Evolutionary conservation across 768 basidiomycete genomes (phyloP).

Genomic region (Cyathus striatus): DNA sequence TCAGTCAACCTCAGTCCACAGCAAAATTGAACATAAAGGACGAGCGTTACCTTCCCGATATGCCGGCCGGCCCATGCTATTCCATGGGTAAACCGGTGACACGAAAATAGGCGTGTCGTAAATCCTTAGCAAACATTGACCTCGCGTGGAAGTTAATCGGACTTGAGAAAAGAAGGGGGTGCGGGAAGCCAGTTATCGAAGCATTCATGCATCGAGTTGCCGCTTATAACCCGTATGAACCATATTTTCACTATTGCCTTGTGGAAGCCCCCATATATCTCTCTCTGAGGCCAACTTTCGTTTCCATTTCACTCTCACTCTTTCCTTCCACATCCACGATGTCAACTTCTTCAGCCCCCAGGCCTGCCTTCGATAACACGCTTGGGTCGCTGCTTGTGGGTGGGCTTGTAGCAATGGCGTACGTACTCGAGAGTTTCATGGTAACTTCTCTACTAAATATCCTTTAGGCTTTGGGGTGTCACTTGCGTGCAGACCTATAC

Average conservation of each 20-base stretch:
- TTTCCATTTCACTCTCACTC: background rate
- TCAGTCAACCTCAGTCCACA: no score
- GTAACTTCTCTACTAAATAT: background rate
- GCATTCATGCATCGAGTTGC: background rate
- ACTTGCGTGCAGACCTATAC: conserved; percentile 50
- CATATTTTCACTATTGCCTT: background rate
- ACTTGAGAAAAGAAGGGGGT: no score
- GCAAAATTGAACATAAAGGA: no score
- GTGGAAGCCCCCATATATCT: background rate
- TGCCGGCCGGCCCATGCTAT: no score
- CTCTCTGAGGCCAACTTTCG: background rate
- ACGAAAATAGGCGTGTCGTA: no score
- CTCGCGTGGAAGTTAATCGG: no score
- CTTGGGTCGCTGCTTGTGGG: conserved; percentile 54
- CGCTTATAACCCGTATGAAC: background rate
- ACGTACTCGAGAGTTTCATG: conserved; percentile 10
- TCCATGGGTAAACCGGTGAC: no score
- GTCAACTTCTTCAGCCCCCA: background rate
- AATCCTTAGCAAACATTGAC: no score
- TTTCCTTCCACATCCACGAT: background rate
- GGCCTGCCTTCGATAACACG: conserved; percentile 38
- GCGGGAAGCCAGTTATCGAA: no score
- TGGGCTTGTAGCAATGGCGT: conserved; percentile 50
- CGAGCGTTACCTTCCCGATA: no score
- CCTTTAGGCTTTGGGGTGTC: conserved; percentile 50